Conservation (phyloP, 345 rosid genomes). For the Linum usitatissimum region DNA sequence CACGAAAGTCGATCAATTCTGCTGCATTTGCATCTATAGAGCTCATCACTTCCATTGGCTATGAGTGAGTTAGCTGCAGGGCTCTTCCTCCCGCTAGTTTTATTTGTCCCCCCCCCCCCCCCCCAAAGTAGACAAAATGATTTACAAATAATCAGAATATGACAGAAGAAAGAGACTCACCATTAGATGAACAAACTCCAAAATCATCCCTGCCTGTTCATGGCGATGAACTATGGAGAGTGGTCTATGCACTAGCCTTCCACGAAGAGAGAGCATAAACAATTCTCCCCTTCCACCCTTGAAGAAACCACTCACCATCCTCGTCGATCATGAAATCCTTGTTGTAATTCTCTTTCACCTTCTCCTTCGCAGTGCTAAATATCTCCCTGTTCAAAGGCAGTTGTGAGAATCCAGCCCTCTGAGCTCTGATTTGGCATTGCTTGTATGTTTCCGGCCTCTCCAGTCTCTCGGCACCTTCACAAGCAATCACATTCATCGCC, state of each 20-base stretch:
- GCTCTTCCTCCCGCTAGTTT: too few species aligned
- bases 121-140: not conserved
- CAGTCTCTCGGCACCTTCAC: conserved; percentile 45
- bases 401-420: conserved; percentile 31
- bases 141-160: not conserved
- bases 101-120: too few species aligned
- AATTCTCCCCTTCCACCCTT: conserved; percentile 38
- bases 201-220: not conserved
- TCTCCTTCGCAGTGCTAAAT: conserved; percentile 21
- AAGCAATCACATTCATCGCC: conserved; percentile 47
- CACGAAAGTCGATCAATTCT: not conserved
- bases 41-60: too few species aligned
- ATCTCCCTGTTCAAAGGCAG: conserved; percentile 26
- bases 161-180: not conserved
- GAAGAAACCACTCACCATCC: conserved; percentile 34
- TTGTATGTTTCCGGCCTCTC: conserved; percentile 50
- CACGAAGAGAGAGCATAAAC: conserved; percentile 27
- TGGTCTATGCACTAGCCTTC: conserved; percentile 7
- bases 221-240: too few species aligned
- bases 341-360: conserved; percentile 21
- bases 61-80: too few species aligned
- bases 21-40: too few species aligned
- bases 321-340: conserved; percentile 34
- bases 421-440: conserved; percentile 22
- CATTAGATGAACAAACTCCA: not conserved